A percentile compares a stretch with the other conserved stretches of the same genome.
Conservation (phyloP, 2,329 filamentous ascomycete genomes). For the Claviceps spartinae region DNA sequence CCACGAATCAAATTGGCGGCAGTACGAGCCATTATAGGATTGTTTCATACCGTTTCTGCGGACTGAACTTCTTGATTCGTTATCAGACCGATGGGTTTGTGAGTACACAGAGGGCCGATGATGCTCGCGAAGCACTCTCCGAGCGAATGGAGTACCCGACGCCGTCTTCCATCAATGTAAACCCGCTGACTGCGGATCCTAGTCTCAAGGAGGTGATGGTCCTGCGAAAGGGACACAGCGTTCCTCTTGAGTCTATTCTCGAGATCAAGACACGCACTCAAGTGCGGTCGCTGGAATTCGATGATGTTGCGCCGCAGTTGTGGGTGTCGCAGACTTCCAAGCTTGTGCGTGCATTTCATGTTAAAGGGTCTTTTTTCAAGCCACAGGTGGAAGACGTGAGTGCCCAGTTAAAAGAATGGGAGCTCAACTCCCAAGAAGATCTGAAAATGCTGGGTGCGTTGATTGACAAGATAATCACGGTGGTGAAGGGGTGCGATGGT, state of each 20-base stretch:
- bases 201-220: constrained; percentile 17
- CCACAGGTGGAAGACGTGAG: constrained; percentile 20
- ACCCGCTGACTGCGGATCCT: neutral
- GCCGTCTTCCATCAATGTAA: constrained; percentile 8
- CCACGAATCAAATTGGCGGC: constrained; percentile 17
- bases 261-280: constrained; percentile 31
- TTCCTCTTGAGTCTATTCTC: constrained; percentile 23
- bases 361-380: constrained; percentile 19
- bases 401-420: constrained; percentile 20
- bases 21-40: constrained; percentile 32
- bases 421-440: constrained; percentile 17
- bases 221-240: constrained; percentile 15
- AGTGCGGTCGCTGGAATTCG: constrained; percentile 19
- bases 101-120: neutral
- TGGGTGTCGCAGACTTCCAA: constrained; percentile 33
- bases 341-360: constrained; percentile 31
- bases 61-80: constrained; percentile 26
- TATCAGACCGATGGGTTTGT: constrained; percentile 31
- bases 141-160: constrained; percentile 14
- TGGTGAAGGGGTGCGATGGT: neutral
- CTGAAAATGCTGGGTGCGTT: constrained; percentile 20
- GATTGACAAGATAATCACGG: constrained; percentile 10
- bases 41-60: constrained; percentile 28
- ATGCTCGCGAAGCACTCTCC: constrained; percentile 7
- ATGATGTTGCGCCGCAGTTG: constrained; percentile 25